Evolutionary conservation across 1,284 basidiomycete species (phyloP).

Genomic region (Trichosporon coremiiforme): DNA sequence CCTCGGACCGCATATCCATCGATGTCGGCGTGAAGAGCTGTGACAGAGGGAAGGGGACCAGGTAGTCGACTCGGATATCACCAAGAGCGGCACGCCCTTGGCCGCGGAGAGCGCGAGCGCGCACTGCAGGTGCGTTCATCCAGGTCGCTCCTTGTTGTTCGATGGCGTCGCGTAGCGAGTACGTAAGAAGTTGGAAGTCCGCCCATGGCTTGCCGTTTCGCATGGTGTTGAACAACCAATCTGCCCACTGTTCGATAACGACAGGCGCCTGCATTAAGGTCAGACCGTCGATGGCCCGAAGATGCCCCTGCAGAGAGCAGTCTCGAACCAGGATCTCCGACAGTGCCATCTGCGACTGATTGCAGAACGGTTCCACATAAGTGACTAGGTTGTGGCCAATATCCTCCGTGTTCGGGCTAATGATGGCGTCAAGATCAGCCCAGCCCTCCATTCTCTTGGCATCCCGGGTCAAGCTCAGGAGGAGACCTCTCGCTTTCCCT

Average conservation of each 20-base stretch:
- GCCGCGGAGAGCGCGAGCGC: slow-evolving; percentile 64
- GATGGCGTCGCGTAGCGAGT: slow-evolving; percentile 69
- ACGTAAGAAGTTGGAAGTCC: slow-evolving; percentile 82
- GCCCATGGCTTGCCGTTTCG: slow-evolving; percentile 64
- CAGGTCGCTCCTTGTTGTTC: slow-evolving; percentile 61
- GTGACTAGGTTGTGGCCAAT: slow-evolving; percentile 60
- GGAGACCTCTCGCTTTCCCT: slow-evolving; percentile 76
- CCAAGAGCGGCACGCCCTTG: slow-evolving; percentile 60
- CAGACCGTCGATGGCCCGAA: slow-evolving; percentile 71
- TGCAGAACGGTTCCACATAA: slow-evolving; percentile 65
- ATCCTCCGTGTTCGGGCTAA: slow-evolving; percentile 1
- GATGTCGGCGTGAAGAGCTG: slow-evolving; percentile 71
- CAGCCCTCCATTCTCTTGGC: slow-evolving; percentile 39
- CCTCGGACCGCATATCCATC: slow-evolving; percentile 66
- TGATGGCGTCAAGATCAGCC: slow-evolving; percentile 30
- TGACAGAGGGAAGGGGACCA: slow-evolving; percentile 74
- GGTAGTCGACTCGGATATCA: slow-evolving; percentile 70
- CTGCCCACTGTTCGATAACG: slow-evolving; percentile 66
- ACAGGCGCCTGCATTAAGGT: slow-evolving; percentile 74
- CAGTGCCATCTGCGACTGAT: slow-evolving; percentile 63
- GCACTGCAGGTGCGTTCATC: slow-evolving; percentile 72
- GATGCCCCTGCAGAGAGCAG: slow-evolving; percentile 69
- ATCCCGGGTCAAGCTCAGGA: slow-evolving; percentile 57
- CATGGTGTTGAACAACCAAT: slow-evolving; percentile 72
- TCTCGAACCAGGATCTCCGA: slow-evolving; percentile 67